Base-by-base conservation (phyloP, 805 yeast species). In the Yarrowia deformans region DNA sequence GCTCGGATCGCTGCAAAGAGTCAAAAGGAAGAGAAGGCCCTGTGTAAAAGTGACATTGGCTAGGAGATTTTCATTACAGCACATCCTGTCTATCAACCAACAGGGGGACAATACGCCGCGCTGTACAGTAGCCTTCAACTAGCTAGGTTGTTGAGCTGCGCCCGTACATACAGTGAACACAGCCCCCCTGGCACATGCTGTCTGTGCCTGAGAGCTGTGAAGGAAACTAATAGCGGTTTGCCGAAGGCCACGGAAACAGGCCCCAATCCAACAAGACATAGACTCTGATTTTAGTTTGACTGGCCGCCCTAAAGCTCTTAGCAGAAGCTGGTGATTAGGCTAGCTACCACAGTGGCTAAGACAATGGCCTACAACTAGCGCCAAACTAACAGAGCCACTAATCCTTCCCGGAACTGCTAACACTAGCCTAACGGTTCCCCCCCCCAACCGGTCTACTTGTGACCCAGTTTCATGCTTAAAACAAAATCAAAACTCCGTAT, bases 361-460 rank as follows among this genome's bases (percentile, higher is more conserved):
- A 23, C 29, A 23, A 23, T 2, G 29, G 4, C 29, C 29, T 23
- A 23, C 29, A 23, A 23, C 29, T 23, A 23, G 29, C 4, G 29
- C 4, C 29, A 40, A 40, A 40, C 43, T 8, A 40, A 16, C 18
- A 40, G 18, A 16, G n/a, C 43, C 43, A 45, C 49, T 18, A 45
- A 45, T 35, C 29, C 29, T 23, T 23, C 29, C 29, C 29, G 29
- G 29, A 23, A 4, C 29, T 4, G 4, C 29, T 23, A 23, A 8
- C 12, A 9, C 12, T 52, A 52, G 56, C 10, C 2, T 32, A 52
- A 52, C 56, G 56, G 56, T 7, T n/a, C 18, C 56, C 18, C 39
- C n/a, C 12, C 29, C 29, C 37, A 34, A 34, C 37, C 37, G 37
- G 37, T 9, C 37, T 34, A 34, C 10, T 34, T 9, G 10, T 9